A percentile compares a stretch with the other conserved stretches of the same genome.
These are phyloP conservation scores for Durusdinium trenchii DNA, from an alignment of 73 alveolate species.

Conservation along the genomic window DNA sequence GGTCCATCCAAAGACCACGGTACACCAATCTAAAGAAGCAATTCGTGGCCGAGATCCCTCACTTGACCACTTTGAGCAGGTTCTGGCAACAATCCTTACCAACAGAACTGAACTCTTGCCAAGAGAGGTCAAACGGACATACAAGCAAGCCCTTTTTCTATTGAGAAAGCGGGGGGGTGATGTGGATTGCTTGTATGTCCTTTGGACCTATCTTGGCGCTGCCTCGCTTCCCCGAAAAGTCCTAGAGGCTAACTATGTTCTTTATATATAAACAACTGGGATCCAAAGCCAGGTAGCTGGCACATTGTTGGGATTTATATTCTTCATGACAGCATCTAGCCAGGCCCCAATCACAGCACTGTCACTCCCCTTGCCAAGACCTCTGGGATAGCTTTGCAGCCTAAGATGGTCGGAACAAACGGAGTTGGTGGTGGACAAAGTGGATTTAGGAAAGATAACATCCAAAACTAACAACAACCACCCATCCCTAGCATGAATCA, in stretches of 20 bases:
- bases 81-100: not conserved
- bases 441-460: too few species aligned
- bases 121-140: not conserved
- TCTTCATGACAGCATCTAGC: not conserved
- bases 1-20: slow-evolving; percentile 4
- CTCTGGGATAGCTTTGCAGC: slow-evolving; percentile 19
- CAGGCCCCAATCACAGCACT: slow-evolving; percentile 2
- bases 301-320: not conserved
- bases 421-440: too few species aligned
- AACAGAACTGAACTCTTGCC: too few species aligned
- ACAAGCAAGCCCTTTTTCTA: not conserved
- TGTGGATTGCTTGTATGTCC: too few species aligned
- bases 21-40: not conserved
- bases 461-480: too few species aligned
- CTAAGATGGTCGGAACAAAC: not conserved
- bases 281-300: not conserved
- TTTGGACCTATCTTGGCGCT: not conserved
- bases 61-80: not conserved
- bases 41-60: not conserved
- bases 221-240: not conserved
- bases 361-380: slow-evolving; percentile 38
- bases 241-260: not conserved
- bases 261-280: not conserved
- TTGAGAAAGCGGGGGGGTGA: not conserved
- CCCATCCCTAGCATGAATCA: too few species aligned